Base-by-base conservation (phyloP, 306 rosid genomes). In the Prunus persica region DNA sequence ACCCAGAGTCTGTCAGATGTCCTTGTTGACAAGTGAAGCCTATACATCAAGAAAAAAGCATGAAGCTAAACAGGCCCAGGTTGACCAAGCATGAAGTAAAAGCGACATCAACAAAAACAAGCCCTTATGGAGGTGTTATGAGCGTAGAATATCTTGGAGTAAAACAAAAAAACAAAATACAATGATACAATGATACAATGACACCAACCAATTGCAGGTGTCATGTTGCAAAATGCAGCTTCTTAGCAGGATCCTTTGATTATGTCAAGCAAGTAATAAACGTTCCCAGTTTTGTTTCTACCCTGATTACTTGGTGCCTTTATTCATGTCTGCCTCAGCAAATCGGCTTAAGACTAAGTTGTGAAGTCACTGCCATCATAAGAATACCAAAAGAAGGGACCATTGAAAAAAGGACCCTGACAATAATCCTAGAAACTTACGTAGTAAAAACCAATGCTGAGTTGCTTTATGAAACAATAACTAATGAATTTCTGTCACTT, bases 21-120 rank as follows among this genome's bases (percentile, higher is more conserved):
- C 80, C 98, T 89, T 75, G 96, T 90, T 78, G 98, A 91, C 86
- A 94, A 81, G 80, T 85, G 76, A 87, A 90, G 87, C 82, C 98
- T 94, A 79, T 12, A 80, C 27, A 77, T 54, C 34, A 81, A 32
- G 52, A 65, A 76, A 72, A 56, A 79, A 74, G 76, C 18, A 73
- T 56, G 61, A 73, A 32, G 56, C 54, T 67, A 22, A 77, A 28
- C 51, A 30, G 56, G 65, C 54, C 65, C 19, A 74, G 51, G 74
- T 20, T 27, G 46, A 79, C 79, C 22, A 8, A 18, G 47, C n/a
- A 27, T 6, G 57, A 16, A 3, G 27, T 13, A 14, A 76, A 52
- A 55, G 55, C 51, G 38, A 6, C 5, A 15, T 27, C 41, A 62
- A 30, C 28, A 14, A 14, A 14, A 62, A 30, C 45, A 62, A 62